A percentile compares a stretch with the other conserved stretches of the same genome.
Evolutionary conservation across 345 rosid species (phyloP).

Genomic region (Acer saccharum): DNA sequence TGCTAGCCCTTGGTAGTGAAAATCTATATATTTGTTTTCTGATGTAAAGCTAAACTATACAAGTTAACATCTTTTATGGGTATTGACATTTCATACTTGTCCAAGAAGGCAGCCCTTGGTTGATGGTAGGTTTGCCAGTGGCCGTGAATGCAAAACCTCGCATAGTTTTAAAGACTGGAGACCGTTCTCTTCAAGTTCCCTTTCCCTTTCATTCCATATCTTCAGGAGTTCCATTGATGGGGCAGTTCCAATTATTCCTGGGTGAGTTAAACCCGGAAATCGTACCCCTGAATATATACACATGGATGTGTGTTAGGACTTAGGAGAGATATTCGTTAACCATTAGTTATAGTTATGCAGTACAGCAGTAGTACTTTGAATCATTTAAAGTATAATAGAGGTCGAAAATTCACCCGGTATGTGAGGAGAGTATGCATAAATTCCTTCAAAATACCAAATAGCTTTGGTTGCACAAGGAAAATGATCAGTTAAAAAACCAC

Average conservation of each 20-base stretch:
- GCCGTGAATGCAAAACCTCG: conserved; percentile 81
- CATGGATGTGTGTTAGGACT: conserved; percentile 7
- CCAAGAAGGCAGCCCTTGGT: conserved; percentile 79
- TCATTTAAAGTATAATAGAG: not conserved
- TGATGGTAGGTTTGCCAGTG: conserved; percentile 75
- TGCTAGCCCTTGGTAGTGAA: not conserved
- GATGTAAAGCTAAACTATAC: not conserved
- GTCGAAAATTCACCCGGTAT: conserved; percentile 58
- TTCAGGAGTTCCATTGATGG: conserved; percentile 77
- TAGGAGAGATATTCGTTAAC: not conserved
- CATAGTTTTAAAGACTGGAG: conserved; percentile 50
- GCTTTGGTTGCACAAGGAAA: conserved; percentile 91
- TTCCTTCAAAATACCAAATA: conserved; percentile 95
- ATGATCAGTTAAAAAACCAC: conserved; percentile 89
- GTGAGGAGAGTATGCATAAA: conserved; percentile 85
- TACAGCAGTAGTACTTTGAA: not conserved
- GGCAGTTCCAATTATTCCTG: conserved; percentile 86
- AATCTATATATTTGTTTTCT: not conserved
- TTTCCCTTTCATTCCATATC: conserved; percentile 86
- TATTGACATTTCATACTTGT: conserved; percentile 35
- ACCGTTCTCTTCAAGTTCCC: conserved; percentile 68
- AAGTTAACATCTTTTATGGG: not conserved
- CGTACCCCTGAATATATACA: conserved; percentile 60
- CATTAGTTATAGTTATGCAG: not conserved
- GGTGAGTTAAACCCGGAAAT: conserved; percentile 88